A percentile compares a stretch with the other conserved stretches of the same genome.
These are phyloP conservation scores for Penicillium cosmopolitanum DNA, from an alignment of 495 filamentous ascomycete genomes.

Conservation along the genomic window DNA sequence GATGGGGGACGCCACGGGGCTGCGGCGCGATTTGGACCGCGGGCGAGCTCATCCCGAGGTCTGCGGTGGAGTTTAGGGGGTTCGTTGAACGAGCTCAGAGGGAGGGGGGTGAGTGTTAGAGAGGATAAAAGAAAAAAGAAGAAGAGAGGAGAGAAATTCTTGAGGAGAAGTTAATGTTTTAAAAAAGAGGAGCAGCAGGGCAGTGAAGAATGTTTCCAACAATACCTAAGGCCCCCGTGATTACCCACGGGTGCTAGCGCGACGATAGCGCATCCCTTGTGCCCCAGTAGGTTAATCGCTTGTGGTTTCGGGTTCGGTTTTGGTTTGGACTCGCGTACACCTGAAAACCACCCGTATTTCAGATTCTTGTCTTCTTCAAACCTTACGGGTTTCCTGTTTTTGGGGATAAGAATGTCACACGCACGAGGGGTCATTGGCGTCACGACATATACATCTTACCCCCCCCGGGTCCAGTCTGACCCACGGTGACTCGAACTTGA, in stretches of 20 bases:
- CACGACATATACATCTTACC: not conserved
- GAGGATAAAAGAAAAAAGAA: not conserved
- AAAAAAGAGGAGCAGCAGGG: too few relatives aligned
- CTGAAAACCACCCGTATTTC: not conserved
- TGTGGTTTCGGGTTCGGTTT: not conserved
- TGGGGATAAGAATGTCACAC: not conserved
- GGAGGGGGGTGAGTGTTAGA: not conserved
- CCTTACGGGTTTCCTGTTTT: conserved; percentile 4
- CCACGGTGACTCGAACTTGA: not conserved
- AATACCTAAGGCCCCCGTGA: conserved; percentile 2
- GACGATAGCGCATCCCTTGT: not conserved
- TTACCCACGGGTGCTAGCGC: not conserved
- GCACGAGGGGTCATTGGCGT: conserved; percentile 4
- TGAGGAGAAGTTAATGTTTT: not conserved
- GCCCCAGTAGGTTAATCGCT: conserved; percentile 19
- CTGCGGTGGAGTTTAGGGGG: conserved; percentile 8
- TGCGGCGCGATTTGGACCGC: conserved; percentile 39
- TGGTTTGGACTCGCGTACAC: not conserved
- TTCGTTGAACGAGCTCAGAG: not conserved
- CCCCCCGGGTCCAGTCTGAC: not conserved
- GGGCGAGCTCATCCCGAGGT: conserved; percentile 41
- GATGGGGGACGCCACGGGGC: conserved; percentile 8
- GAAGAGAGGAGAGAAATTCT: not conserved
- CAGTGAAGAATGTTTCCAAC: conserved; percentile 8
- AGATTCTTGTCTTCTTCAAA: not conserved